Base-by-base conservation (phyloP, 805 yeast genomes). In the Ogataea henricii region DNA sequence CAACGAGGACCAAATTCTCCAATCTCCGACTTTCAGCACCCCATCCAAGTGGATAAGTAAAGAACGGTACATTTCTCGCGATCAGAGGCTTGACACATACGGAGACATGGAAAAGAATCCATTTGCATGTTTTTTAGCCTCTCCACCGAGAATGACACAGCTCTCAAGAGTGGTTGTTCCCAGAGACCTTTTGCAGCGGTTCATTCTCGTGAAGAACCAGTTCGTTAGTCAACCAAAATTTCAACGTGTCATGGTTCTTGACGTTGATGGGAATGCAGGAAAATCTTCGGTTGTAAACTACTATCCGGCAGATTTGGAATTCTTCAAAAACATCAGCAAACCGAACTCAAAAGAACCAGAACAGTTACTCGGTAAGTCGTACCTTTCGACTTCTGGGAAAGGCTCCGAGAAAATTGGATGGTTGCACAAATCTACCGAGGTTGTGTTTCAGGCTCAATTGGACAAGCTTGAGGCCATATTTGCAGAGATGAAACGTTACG, bases 141-240 rank as follows among this genome's bases (percentile, higher is more conserved):
- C 81, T 0, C 78, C 80, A 1, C 61, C 71, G 13, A 63, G 83
- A 50, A 62, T 63, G 54, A 78, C 76, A 13, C 55, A 66, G 10
- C 33, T 61, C 0, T 58, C 74, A 0, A 60, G 73, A 32, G 47
- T 65, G 0, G 64, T 65, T 9, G 52, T 71, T 4, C 82, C 82
- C 0, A 59, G 68, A 22, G 70, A 69, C 8, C 47, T 75, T 6
- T 52, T 77, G 38, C 48, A 67, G 1, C 71, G 68, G 17, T 43
- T 75, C 35, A 63, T 68, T 27, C 34, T 58, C 10, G 60, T 47
- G 26, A 48, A 47, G 21, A 55, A 53, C 43, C 34, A 43, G 18
- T 23, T 54, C 10, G 14, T 35, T 9, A 30, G 43, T 3, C 30
- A 45, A 5, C 46, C 55, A 17, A 16, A 39, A n/a, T 40, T 49